These are phyloP conservation scores for Tolypocladium endophyticum DNA, from an alignment of 2,329 filamentous ascomycete species.

Conservation along the genomic window DNA sequence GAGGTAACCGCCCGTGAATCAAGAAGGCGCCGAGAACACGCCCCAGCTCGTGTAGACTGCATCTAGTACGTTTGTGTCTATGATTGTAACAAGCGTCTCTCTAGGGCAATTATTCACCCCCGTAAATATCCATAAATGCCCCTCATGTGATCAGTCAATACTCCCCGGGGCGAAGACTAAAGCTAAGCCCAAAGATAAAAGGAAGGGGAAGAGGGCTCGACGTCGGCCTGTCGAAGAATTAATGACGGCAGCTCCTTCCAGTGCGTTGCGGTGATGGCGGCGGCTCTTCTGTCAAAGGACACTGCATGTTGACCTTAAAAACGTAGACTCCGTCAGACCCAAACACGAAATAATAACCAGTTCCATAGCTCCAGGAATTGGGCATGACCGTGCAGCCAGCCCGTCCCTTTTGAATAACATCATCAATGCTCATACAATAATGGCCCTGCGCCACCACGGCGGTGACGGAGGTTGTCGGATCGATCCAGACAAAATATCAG, in stretches of 20 bases:
- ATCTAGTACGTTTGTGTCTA: background rate
- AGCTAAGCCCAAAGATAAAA: background rate
- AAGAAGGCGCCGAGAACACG: background rate
- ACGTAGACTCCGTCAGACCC: background rate
- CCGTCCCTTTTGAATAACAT: conserved; percentile 8
- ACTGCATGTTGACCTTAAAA: background rate
- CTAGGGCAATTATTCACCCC: background rate
- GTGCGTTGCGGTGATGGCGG: background rate
- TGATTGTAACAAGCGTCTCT: background rate
- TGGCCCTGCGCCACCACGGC: conserved; percentile 6
- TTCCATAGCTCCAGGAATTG: background rate
- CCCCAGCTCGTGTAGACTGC: background rate
- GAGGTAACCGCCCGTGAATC: background rate
- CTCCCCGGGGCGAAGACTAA: background rate
- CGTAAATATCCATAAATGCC: conserved; percentile 1
- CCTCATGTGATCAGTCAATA: background rate
- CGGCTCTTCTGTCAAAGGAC: background rate
- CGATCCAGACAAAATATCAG: conserved; percentile 11
- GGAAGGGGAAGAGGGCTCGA: background rate
- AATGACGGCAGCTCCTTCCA: background rate
- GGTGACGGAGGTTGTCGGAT: conserved; percentile 7
- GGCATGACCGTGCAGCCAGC: background rate
- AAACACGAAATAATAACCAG: background rate
- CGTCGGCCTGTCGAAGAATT: background rate
- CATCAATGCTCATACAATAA: conserved; percentile 15